These are phyloP conservation scores for Candida sakaeoensis DNA, from an alignment of 805 yeast genomes.

Conservation along the genomic window DNA sequence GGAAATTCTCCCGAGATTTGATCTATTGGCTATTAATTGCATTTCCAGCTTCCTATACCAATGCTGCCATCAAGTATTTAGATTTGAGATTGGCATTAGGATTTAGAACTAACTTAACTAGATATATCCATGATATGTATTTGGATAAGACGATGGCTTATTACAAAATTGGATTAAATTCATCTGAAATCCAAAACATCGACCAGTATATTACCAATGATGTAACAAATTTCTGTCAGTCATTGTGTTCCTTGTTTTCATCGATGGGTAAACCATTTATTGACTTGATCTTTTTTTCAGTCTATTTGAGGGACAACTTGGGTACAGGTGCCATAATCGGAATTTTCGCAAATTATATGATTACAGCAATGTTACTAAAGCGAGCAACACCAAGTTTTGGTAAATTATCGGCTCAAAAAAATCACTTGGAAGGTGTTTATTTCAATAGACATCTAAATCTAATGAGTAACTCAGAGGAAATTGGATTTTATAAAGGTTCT, in stretches of 20 bases:
- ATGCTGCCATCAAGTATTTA: slow-evolving; percentile 80
- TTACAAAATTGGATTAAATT: slow-evolving; percentile 71
- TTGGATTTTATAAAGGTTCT: slow-evolving; percentile 90
- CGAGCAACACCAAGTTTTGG: slow-evolving; percentile 83
- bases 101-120: slow-evolving; percentile 76
- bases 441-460: slow-evolving; percentile 82
- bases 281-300: slow-evolving; percentile 78
- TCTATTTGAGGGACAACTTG: slow-evolving; percentile 77
- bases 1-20: slow-evolving; percentile 70
- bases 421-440: slow-evolving; percentile 83
- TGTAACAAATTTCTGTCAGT: slow-evolving; percentile 72
- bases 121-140: slow-evolving; percentile 89
- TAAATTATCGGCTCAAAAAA: slow-evolving; percentile 63
- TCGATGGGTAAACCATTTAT: slow-evolving; percentile 89
- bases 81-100: slow-evolving; percentile 74
- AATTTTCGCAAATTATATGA: slow-evolving; percentile 72
- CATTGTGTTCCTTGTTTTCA: slow-evolving; percentile 79
- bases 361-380: slow-evolving; percentile 74
- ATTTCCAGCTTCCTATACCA: slow-evolving; percentile 88
- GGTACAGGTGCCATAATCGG: slow-evolving; percentile 87
- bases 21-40: slow-evolving; percentile 87
- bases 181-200: slow-evolving; percentile 53
- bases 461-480: slow-evolving; percentile 87
- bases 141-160: slow-evolving; percentile 77
- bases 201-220: slow-evolving; percentile 89